Evolutionary conservation across 352 stramenopile genomes (phyloP).

Genomic region (Pythium myriotylum): DNA sequence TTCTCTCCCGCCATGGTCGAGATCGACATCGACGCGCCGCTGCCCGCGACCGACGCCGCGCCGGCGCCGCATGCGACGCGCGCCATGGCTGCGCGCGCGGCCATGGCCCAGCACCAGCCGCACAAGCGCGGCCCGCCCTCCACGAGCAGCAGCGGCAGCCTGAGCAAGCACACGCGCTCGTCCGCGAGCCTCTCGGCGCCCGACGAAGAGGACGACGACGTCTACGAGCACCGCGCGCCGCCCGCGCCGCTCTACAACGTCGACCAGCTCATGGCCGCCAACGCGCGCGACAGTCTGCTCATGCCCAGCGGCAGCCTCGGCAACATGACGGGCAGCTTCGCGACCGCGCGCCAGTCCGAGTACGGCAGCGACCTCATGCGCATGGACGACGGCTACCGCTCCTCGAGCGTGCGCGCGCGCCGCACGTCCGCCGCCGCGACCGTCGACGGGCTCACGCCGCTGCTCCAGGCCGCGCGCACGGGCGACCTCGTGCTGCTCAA

Average conservation of each 20-base stretch:
- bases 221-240: constrained; percentile 19
- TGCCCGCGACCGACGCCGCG: not conserved
- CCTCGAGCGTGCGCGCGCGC: constrained; percentile 24
- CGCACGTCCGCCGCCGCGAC: constrained; percentile 27
- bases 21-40: constrained; percentile 8
- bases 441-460: constrained; percentile 68
- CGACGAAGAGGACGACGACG: constrained; percentile 29
- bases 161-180: constrained; percentile 31
- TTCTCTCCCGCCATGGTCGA: constrained; percentile 6
- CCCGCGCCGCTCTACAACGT: constrained; percentile 52
- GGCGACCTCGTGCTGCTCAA: constrained; percentile 67
- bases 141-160: constrained; percentile 27
- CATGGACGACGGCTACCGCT: constrained; percentile 71
- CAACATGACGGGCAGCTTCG: constrained; percentile 10
- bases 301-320: constrained; percentile 18
- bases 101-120: constrained; percentile 3
- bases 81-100: constrained; percentile 10
- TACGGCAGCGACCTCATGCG: constrained; percentile 72
- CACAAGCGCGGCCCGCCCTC: constrained; percentile 24
- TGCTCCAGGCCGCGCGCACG: constrained; percentile 63
- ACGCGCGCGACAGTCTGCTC: constrained; percentile 55
- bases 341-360: constrained; percentile 41
- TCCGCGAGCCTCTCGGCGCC: constrained; percentile 30
- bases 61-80: constrained; percentile 3
- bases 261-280: constrained; percentile 57